A percentile compares a stretch with the other conserved stretches of the same genome.
Evolutionary conservation across 371 early-diverging fungal species (phyloP).

Genomic region (Rhizomucor pusillus): DNA sequence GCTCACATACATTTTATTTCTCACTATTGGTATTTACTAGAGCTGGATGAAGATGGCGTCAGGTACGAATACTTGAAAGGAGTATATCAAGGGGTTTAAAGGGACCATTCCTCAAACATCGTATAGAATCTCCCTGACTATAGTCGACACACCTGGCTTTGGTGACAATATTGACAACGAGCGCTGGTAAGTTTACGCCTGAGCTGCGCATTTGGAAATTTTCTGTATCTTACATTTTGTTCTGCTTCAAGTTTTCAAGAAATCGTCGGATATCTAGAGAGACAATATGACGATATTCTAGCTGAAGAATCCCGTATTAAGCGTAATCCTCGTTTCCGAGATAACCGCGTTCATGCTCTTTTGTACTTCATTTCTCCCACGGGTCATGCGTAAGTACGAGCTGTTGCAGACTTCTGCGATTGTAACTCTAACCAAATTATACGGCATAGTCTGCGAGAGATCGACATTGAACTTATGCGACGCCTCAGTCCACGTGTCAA

Average conservation of each 20-base stretch:
- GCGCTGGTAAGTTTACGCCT: constrained; percentile 58
- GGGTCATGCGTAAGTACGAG: constrained; percentile 85
- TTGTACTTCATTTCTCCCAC: constrained; percentile 98
- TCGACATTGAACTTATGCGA: constrained; percentile 97
- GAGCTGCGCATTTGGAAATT: not conserved
- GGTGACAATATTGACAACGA: constrained; percentile 92
- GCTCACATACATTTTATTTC: not conserved
- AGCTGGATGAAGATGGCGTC: constrained; percentile 95
- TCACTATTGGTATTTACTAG: constrained; percentile 36
- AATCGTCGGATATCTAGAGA: constrained; percentile 92
- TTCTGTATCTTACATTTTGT: not conserved
- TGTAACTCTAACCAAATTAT: too few species aligned
- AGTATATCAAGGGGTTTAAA: constrained; percentile 4
- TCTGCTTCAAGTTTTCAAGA: constrained; percentile 58
- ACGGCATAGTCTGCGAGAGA: constrained; percentile 77
- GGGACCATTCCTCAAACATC: constrained; percentile 3
- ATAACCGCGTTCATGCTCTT: constrained; percentile 95
- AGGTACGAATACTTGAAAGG: constrained; percentile 28
- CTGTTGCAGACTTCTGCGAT: too few species aligned
- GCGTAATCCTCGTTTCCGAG: constrained; percentile 96
- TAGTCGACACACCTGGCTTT: constrained; percentile 98
- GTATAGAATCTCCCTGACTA: constrained; percentile 67
- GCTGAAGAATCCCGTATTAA: constrained; percentile 93
- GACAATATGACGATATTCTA: constrained; percentile 93
- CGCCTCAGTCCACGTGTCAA: constrained; percentile 90